Percentiles rank a stretch among this genome's conserved stretches.
Evolutionary conservation across 2,329 filamentous ascomycete genomes (phyloP).

Genomic region (Diatrype stigma): DNA sequence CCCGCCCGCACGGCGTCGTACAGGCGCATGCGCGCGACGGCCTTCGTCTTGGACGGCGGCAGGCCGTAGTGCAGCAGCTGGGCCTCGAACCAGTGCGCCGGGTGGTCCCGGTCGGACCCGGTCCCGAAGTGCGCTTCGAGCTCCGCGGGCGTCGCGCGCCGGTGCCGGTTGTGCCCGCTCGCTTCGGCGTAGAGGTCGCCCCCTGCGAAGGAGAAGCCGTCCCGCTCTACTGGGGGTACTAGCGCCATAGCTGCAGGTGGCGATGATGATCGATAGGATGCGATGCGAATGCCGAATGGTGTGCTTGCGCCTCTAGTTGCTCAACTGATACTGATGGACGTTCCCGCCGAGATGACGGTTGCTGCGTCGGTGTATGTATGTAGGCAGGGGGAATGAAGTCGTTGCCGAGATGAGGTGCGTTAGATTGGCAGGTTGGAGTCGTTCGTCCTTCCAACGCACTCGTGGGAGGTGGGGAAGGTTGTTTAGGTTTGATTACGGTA

Average conservation of each 20-base stretch:
- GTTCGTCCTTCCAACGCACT: no score
- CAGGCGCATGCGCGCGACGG: conserved; percentile 54
- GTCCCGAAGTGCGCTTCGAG: conserved; percentile 41
- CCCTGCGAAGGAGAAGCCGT: conserved; percentile 38
- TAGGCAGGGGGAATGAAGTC: no score
- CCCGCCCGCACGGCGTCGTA: conserved; percentile 50
- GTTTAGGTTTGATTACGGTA: no score
- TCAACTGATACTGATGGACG: no score
- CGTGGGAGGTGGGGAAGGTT: no score
- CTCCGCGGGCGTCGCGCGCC: conserved; percentile 39
- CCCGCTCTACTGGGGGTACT: conserved; percentile 25
- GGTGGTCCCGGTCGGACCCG: conserved; percentile 41
- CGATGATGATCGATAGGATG: no score
- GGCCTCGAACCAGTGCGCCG: conserved; percentile 59
- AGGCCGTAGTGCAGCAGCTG: conserved; percentile 61
- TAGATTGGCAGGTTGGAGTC: no score
- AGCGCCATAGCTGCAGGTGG: no score
- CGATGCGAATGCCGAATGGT: not conserved
- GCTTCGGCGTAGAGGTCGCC: conserved; percentile 42
- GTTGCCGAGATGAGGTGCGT: no score
- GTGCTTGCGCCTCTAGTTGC: not conserved
- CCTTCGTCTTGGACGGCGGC: conserved; percentile 51
- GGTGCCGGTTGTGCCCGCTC: conserved; percentile 39
- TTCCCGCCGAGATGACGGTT: no score
- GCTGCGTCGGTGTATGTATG: no score